Conservation (phyloP, 148 eudicot genomes). For the Dianthus caryophyllus region DNA sequence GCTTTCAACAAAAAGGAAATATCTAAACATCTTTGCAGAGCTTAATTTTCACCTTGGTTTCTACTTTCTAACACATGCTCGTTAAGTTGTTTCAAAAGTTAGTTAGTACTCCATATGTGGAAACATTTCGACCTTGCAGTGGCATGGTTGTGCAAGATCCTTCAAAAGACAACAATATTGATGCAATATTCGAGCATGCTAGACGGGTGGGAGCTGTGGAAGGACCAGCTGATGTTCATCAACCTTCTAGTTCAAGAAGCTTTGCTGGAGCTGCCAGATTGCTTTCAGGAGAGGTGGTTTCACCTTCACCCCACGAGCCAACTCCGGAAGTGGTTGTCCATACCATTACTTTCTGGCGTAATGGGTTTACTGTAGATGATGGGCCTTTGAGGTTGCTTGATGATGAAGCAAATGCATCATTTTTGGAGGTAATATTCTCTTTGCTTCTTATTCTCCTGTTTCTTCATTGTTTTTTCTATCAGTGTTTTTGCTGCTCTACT, state of each 20-base stretch:
- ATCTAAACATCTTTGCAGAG: too few species aligned
- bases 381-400: conserved; percentile 71
- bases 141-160: conserved; percentile 81
- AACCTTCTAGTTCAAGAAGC: conserved; percentile 58
- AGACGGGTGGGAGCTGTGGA: conserved; percentile 52
- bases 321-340: conserved; percentile 46
- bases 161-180: conserved; percentile 41
- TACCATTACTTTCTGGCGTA: conserved; percentile 61
- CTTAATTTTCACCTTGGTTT: background rate
- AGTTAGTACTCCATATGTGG: background rate
- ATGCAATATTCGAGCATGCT: conserved; percentile 54
- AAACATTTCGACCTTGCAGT: conserved; percentile 34
- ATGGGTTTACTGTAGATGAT: conserved; percentile 69
- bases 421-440: conserved; percentile 51
- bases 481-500: background rate
- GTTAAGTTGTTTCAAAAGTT: background rate
- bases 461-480: background rate
- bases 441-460: background rate
- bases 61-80: background rate
- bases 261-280: conserved; percentile 70
- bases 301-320: conserved; percentile 41
- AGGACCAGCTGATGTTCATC: conserved; percentile 35
- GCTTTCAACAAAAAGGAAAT: too few species aligned
- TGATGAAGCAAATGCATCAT: conserved; percentile 65
- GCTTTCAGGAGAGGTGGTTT: conserved; percentile 57